Conservation (phyloP, 371 early-diverging fungal genomes). For the Mucor indicus region DNA sequence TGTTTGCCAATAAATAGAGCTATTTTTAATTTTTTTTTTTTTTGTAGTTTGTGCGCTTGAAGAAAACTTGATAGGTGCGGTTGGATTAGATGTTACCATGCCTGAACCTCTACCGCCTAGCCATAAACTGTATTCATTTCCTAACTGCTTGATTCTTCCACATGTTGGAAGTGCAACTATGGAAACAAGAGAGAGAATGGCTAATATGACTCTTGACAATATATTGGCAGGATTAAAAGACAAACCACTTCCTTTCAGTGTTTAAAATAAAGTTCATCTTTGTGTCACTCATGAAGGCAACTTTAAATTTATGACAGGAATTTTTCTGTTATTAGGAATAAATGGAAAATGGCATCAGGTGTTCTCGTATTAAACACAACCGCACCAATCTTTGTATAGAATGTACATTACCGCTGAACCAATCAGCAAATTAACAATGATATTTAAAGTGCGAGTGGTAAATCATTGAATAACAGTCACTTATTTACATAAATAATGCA, state of each 20-base stretch:
- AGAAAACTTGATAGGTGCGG: slow-evolving; percentile 61
- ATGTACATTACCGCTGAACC: no score
- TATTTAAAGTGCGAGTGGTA: no score
- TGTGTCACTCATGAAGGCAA: no score
- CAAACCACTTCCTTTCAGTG: slow-evolving; percentile 22
- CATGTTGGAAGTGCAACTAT: slow-evolving; percentile 82
- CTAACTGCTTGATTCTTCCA: slow-evolving; percentile 70
- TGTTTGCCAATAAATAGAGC: background rate
- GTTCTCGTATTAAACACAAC: no score
- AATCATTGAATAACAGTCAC: no score
- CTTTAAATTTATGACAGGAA: no score
- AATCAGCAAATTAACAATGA: no score
- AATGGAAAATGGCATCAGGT: no score
- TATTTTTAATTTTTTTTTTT: background rate
- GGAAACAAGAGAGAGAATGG: slow-evolving; percentile 85
- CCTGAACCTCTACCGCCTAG: slow-evolving; percentile 79
- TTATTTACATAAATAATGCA: no score
- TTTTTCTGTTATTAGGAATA: no score
- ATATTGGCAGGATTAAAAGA: slow-evolving; percentile 22
- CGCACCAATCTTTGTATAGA: no score
- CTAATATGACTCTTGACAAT: slow-evolving; percentile 38
- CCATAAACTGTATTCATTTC: slow-evolving; percentile 57
- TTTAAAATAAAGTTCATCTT: no score
- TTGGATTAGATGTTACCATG: slow-evolving; percentile 84
- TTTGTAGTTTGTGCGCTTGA: slow-evolving; percentile 58